Base-by-base conservation (phyloP, 306 rosid species). In the Cicer cuneatum region DNA sequence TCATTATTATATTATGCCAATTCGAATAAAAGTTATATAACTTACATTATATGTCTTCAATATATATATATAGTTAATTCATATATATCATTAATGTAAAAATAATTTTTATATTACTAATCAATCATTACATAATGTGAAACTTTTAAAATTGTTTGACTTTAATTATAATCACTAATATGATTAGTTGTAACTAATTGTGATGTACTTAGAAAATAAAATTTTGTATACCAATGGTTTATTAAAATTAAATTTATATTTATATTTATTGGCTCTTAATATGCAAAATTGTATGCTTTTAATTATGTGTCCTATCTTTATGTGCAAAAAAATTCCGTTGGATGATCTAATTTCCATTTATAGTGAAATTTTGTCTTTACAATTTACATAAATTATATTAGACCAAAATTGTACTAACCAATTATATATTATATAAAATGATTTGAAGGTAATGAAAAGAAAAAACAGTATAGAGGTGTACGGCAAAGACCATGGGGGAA, bases 401-500 rank as follows among this genome's bases (percentile, higher is more conserved):
- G 29, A 24, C 29, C 3, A 24, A 24, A 24, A 24, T 24, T 24
- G 9, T 33, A 16, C 65, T 58, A 33, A 58, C 18, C 65, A 58
- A 11, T 58, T 58, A 29, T 58, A 19, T 9, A 54, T 24, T 24
- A 24, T 1, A 29, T 11, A 29, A 58, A 29, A 29, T 64, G 10
- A 40, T 64, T 64, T 16, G 14, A 41, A 64, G 71, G 71, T 46
- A 65, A 65, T 42, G 72, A 24, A 8, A 81, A 69, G 52, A 83
- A 71, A 43, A 78, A 74, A 66, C 86, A 83, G 63, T 86, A 86
- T 71, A 80, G 89, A 60, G 89, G 89, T 2, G 89, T 86, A 0
- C 77, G 89, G 69, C 86, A 80, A 9, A 80, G 89, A 54, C 89
- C 89, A 1, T 86, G 87, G 89, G 89, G 89, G 0, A 83, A 83